These are phyloP conservation scores for Geoglossum cookeanum DNA, from an alignment of 2,329 filamentous ascomycete genomes.

Conservation along the genomic window DNA sequence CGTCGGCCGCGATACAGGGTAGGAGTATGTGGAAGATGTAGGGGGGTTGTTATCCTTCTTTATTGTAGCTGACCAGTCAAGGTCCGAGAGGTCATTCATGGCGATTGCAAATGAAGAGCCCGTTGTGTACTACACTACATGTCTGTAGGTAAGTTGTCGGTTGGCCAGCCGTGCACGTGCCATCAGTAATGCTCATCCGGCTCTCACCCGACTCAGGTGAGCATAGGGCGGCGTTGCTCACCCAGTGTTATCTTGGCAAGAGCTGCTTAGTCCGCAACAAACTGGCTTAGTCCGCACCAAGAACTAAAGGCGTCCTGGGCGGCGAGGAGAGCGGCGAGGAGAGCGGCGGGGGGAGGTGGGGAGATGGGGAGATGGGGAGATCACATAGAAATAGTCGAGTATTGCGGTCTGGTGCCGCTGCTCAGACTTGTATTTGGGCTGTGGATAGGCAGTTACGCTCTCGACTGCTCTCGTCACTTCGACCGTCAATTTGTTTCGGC, in stretches of 20 bases:
- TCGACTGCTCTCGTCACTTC: not conserved
- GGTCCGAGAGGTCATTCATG: conserved; percentile 44
- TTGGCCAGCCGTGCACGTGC: too few relatives aligned
- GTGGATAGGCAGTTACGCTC: not conserved
- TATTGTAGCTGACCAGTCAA: conserved; percentile 35
- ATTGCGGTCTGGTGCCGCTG: too few relatives aligned
- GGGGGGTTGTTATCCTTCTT: conserved; percentile 25
- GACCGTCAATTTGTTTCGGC: not conserved
- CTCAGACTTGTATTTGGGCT: too few relatives aligned
- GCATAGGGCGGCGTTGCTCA: not conserved
- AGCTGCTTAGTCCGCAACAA: too few relatives aligned
- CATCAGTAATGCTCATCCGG: too few relatives aligned
- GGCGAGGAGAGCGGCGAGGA: not conserved
- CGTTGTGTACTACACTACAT: too few relatives aligned
- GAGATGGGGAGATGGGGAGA: not conserved
- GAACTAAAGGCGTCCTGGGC: not conserved
- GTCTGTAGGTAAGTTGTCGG: too few relatives aligned
- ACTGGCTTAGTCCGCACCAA: too few relatives aligned
- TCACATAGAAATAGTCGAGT: too few relatives aligned
- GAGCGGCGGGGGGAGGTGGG: too few relatives aligned
- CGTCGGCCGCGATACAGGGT: conserved; percentile 33
- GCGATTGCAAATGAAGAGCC: conserved; percentile 7
- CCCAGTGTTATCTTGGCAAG: too few relatives aligned
- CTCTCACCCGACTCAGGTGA: too few relatives aligned
- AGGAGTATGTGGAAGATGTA: conserved; percentile 25